Base-by-base conservation (phyloP, 2,329 filamentous ascomycete species). In the Nemania diffusa region DNA sequence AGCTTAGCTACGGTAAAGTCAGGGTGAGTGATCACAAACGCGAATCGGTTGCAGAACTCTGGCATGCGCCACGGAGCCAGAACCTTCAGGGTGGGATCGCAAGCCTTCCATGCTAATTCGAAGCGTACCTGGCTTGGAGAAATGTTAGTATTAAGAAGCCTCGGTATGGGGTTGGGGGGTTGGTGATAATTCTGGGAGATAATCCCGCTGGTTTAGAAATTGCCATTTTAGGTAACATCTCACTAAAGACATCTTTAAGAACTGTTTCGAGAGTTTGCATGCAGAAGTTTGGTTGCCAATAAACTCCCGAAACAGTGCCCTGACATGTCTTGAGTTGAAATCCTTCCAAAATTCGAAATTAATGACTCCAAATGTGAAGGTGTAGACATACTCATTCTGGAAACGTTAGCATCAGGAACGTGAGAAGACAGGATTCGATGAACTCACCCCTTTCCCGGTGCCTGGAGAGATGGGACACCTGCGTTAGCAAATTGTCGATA, bases 331-430 rank as follows among this genome's bases (percentile, higher is more conserved):
- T 32, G 29, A 32, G 29, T 32, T 32, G 29, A 32, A 9, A 32
- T 32, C 29, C 29, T 32, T 32, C 29, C 29, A 32, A 32, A 32
- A 32, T 32, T 32, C 29, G 29, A 32, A 32, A 32, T 32, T 9
- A 32, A 32, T 32, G 29, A 32, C 29, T 32, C 29, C 29, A 32
- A 9, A 5, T 5, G 29, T 32, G 5, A 40, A 15, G 34, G 34
- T 40, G 34, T 51, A 51, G 13, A 51, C 46, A 11, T 51, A 51
- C 46, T 51, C 46, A 27, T 51, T 51, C 46, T 51, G 13, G 3
- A 17, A 7, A 27, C 5, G 46, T 51, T 51, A 51, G 46, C 46
- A 51, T 51, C 46, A 3, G 13, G 46, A 51, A 51, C 46, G 13
- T 51, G 46, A 51, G 4, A 27, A 46, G 11, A 51, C 22, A 15